A percentile compares a stretch with the other conserved stretches of the same genome.
Conservation (phyloP, 2,329 filamentous ascomycete genomes). For the Corniculantispora saksenae region DNA sequence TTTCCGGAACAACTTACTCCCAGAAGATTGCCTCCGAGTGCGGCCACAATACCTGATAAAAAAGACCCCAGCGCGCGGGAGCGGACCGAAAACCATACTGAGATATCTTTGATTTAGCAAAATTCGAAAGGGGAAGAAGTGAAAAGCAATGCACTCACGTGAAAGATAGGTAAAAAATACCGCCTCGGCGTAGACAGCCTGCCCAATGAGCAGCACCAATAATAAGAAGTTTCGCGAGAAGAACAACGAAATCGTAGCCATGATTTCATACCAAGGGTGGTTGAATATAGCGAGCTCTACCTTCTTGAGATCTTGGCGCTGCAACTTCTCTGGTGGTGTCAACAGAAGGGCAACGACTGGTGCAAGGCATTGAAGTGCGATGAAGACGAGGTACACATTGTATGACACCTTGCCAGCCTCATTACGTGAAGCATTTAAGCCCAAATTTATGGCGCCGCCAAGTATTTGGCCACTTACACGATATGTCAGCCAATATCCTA, state of each 20-base stretch:
- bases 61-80: constrained; percentile 71
- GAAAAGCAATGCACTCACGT: constrained; percentile 20
- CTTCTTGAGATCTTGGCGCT: constrained; percentile 64
- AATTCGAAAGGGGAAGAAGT: background rate
- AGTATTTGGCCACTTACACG: constrained; percentile 66
- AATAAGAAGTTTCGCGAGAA: constrained; percentile 63
- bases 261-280: constrained; percentile 60
- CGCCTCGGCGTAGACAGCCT: constrained; percentile 70
- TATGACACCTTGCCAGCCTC: constrained; percentile 67
- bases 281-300: constrained; percentile 61
- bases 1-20: constrained; percentile 45
- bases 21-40: constrained; percentile 65
- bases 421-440: constrained; percentile 59
- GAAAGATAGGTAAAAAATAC: constrained; percentile 70
- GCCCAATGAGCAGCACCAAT: constrained; percentile 67
- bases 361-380: constrained; percentile 66
- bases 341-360: constrained; percentile 66
- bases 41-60: constrained; percentile 66
- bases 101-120: too few relatives aligned
- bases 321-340: constrained; percentile 60
- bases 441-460: constrained; percentile 71
- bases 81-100: constrained; percentile 69
- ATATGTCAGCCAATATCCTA: constrained; percentile 68
- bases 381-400: constrained; percentile 68
- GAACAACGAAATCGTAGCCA: constrained; percentile 59